These are phyloP conservation scores for Cetradonia linearis DNA, from an alignment of 495 filamentous ascomycete genomes.

Conservation along the genomic window DNA sequence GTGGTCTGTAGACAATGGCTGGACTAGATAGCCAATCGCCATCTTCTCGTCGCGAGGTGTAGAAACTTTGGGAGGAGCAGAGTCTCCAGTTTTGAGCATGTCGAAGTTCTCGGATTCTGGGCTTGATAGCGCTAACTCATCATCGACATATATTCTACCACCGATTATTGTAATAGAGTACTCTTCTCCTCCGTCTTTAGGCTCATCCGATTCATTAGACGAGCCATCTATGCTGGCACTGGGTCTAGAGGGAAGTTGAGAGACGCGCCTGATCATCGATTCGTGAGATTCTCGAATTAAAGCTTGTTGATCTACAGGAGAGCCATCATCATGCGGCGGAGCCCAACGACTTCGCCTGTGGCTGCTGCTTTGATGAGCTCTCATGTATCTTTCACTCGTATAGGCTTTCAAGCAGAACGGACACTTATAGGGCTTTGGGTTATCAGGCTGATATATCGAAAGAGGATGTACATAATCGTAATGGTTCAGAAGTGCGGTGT, in stretches of 20 bases:
- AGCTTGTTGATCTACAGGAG: not conserved
- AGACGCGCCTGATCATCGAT: not conserved
- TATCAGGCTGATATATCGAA: not conserved
- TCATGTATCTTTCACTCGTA: not conserved
- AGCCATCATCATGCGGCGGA: not conserved
- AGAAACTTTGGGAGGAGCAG: not conserved
- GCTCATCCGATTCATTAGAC: not conserved
- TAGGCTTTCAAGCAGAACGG: constrained; percentile 9
- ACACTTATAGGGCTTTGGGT: constrained; percentile 10
- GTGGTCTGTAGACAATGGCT: not conserved
- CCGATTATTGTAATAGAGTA: not conserved
- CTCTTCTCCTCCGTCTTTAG: not conserved
- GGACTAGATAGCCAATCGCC: not conserved
- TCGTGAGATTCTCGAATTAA: not conserved
- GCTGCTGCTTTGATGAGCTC: constrained; percentile 7
- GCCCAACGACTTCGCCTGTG: constrained; percentile 5
- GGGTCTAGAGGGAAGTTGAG: not conserved
- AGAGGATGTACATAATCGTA: constrained; percentile 4
- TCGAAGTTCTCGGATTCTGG: not conserved
- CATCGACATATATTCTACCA: constrained; percentile 1
- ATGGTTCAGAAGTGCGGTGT: constrained; percentile 2
- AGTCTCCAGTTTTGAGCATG: not conserved
- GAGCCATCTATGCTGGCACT: not conserved
- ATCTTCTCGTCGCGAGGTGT: not conserved
- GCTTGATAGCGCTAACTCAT: not conserved